Conservation (phyloP, 2,329 filamentous ascomycete species). For the Arthrobotrys iridis region DNA sequence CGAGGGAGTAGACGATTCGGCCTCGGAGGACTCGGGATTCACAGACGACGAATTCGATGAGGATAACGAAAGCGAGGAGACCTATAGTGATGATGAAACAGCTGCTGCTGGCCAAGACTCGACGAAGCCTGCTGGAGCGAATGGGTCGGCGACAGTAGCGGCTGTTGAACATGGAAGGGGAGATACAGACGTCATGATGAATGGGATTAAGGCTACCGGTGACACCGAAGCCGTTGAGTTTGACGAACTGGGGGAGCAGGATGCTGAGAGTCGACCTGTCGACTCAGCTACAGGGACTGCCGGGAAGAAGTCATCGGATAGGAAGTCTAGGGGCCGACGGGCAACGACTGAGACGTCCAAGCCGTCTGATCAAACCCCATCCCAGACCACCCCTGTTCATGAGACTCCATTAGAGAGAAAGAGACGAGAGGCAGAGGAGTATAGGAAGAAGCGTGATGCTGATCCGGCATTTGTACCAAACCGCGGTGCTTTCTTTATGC, state of each 20-base stretch:
- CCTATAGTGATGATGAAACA: slow-evolving; percentile 63
- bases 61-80: slow-evolving; percentile 69
- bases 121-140: slow-evolving; percentile 58
- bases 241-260: slow-evolving; percentile 61
- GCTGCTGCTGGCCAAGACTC: slow-evolving; percentile 58
- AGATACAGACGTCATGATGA: slow-evolving; percentile 71
- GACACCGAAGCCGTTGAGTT: slow-evolving; percentile 65
- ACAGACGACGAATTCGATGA: slow-evolving; percentile 70
- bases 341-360: slow-evolving; percentile 60
- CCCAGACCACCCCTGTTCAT: slow-evolving; percentile 60
- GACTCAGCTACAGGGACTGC: slow-evolving; percentile 12
- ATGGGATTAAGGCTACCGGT: slow-evolving; percentile 65
- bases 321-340: slow-evolving; percentile 60
- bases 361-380: slow-evolving; percentile 58
- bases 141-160: slow-evolving; percentile 60
- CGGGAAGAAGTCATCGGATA: slow-evolving; percentile 36
- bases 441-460: slow-evolving; percentile 84
- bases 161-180: slow-evolving; percentile 63
- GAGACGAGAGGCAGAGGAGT: slow-evolving; percentile 88
- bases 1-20: slow-evolving; percentile 73
- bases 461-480: slow-evolving; percentile 95
- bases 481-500: slow-evolving; percentile 94
- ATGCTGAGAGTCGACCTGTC: slow-evolving; percentile 20
- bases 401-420: slow-evolving; percentile 75
- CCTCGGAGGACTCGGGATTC: slow-evolving; percentile 71